Evolutionary conservation across 495 filamentous ascomycete genomes (phyloP), one percentile per base, ranked within the genome.

Genomic region (Talaromyces adpressus): DNA sequence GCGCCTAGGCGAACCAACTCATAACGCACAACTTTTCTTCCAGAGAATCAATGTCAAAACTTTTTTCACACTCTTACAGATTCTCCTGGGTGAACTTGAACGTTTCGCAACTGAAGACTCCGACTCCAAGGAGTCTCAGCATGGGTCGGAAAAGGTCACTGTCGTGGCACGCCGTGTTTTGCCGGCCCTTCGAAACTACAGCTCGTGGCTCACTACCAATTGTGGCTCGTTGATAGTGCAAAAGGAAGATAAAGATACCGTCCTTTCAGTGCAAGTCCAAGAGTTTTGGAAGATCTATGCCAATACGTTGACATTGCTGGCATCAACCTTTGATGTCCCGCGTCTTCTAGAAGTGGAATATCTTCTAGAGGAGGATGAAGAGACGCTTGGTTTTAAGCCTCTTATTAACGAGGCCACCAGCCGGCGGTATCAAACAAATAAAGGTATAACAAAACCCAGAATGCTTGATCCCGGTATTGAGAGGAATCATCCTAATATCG

Each of bases 31-130:
- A 70, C 83, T 88, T 59, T 92, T 89, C 72, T 86, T 90, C 60
- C 81, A 96, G 36, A 82, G 88, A 23, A 81, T 95, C 63, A 98
- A 97, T 65, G 79, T 92, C 56, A 90, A 89, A 32, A 92, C 88
- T 0, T 89, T 96, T 68, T 85, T 88, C 59, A 87, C 83, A 1
- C 80, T 98, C 14, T 84, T 94, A 29, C 87, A 90, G 60, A 78
- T 90, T 39, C 81, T 97, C 32, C 75, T 89, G 65, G 77, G 83
- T 6, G 86, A 89, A 69, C 73, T 94, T 9, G 83, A 89, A 62
- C 81, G 84, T 14, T 77, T 79, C 18, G 80, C 78, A 8, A 73
- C 70, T 30, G 84, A 85, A 54, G 82, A 85, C 59, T 70, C 72
- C 22, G 71, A 63, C 57, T 67, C 63, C 65, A 76, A 72, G 49